Conservation (phyloP, 441 rosid species). For the Adansonia grandidieri region DNA sequence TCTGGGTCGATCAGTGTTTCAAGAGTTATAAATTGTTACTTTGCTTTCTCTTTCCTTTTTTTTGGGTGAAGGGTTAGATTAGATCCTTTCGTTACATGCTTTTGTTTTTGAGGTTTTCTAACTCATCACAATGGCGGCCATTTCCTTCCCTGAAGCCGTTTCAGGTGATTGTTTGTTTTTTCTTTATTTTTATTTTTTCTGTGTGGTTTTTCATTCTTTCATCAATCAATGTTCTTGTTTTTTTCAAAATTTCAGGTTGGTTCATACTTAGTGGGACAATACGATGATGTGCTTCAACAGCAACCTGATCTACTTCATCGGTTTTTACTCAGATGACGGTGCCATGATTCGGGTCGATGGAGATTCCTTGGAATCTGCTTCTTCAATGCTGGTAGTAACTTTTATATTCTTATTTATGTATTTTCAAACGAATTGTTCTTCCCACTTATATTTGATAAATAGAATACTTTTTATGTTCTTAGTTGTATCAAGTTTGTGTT, state of each 20-base stretch:
- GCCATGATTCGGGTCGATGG: constrained; percentile 67
- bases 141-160: constrained; percentile 56
- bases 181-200: not conserved
- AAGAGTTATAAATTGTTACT: too few relatives aligned
- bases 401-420: not conserved
- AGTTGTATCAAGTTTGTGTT: not conserved
- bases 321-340: constrained; percentile 66
- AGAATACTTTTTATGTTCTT: too few relatives aligned
- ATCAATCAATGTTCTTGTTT: constrained; percentile 8
- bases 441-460: too few relatives aligned
- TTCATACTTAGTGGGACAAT: constrained; percentile 77
- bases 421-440: not conserved
- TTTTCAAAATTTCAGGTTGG: constrained; percentile 52
- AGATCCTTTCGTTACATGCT: constrained; percentile 28
- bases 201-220: not conserved
- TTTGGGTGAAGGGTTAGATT: not conserved
- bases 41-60: too few relatives aligned
- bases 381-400: constrained; percentile 57
- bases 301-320: constrained; percentile 70
- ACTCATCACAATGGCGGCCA: constrained; percentile 39
- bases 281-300: constrained; percentile 68
- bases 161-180: constrained; percentile 42
- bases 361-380: constrained; percentile 55
- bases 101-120: constrained; percentile 30
- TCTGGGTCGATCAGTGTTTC: constrained; percentile 14